Base-by-base conservation (phyloP, 805 yeast genomes). In the Kodamaea sagamina region DNA sequence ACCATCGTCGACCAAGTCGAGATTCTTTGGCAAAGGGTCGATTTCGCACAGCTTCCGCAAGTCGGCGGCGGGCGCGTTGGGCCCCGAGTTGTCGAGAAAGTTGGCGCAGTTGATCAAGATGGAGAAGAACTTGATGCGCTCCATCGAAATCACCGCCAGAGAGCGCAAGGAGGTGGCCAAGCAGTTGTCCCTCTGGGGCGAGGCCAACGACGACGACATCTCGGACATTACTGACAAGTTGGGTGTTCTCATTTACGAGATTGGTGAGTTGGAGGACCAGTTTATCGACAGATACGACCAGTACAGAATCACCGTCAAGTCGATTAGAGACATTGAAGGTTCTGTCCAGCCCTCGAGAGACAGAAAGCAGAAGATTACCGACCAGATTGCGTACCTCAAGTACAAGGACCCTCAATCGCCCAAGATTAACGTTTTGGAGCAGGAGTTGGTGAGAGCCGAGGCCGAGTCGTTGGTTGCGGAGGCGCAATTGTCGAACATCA, bases 391-490 rank as follows among this genome's bases (percentile, higher is more conserved):
- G 51, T 89, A 88, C 72, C 81, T 92, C 72, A 93, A 93, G 77
- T 93, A 93, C 79, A 92, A 92, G 79, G 98, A 92, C 71, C 98
- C 99, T 51, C 89, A 86, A 73, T 89, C 97, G 43, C 95, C 97
- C 67, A 92, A 92, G 78, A 86, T 92, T 54, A 83, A 87, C 53
- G 92, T 90, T 43, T 81, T 92, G 68, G 99, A 92, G 78, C 98
- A 93, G 76, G 98, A 93, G 74, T 81, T 93, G 66, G 98, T 93
- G 55, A 84, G 99, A 72, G 97, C 98, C 41, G 99, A 92, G 78
- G 98, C 98, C 54, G 98, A 93, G 75, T 89, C 97, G 40, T 82
- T 92, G 58, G 99, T 92, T 59, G 99, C 99, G 47, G 99, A 92
- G 77, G 98, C 98, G 47, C 99, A 92, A 77, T 82, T 92, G 65